Conservation (phyloP, 768 basidiomycete genomes). For the Leucocoprinus leucothites region DNA sequence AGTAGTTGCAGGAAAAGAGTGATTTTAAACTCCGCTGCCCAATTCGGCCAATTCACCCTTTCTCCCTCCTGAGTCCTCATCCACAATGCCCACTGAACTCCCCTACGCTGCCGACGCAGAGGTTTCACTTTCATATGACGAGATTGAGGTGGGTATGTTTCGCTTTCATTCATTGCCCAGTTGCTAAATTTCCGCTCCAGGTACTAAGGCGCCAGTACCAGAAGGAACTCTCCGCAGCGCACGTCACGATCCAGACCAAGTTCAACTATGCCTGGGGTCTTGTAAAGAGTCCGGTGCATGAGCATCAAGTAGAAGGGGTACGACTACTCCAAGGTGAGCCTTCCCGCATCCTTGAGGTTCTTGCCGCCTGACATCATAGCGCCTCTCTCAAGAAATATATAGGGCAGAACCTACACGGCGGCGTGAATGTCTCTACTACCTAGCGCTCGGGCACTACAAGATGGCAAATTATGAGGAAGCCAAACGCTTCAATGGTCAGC, state of each 20-base stretch:
- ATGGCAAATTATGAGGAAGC: conserved; percentile 94
- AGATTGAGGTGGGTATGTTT: conserved; percentile 65
- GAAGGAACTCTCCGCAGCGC: conserved; percentile 79
- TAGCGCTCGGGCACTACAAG: conserved; percentile 95
- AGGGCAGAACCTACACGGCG: conserved; percentile 81
- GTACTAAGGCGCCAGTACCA: conserved; percentile 85
- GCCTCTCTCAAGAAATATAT: conserved; percentile 71
- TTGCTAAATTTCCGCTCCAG: conserved; percentile 34
- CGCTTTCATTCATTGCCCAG: neutral
- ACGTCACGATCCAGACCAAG: conserved; percentile 91
- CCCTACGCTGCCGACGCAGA: conserved; percentile 97
- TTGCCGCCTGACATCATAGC: conserved; percentile 11
- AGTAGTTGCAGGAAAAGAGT: conserved; percentile 17
- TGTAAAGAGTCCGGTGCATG: conserved; percentile 83
- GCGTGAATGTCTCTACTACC: conserved; percentile 94
- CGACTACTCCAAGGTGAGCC: conserved; percentile 78
- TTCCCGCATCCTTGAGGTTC: neutral
- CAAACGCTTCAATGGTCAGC: conserved; percentile 86
- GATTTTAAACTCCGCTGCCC: conserved; percentile 36
- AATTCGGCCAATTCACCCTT: neutral
- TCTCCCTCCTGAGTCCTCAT: conserved; percentile 14
- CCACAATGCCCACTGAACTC: conserved; percentile 70
- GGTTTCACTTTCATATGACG: conserved; percentile 83
- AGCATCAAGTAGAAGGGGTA: conserved; percentile 91
- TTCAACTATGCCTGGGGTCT: conserved; percentile 98